Evolutionary conservation across 73 alveolate genomes (phyloP).

Genomic region (Uronychia setigera): DNA sequence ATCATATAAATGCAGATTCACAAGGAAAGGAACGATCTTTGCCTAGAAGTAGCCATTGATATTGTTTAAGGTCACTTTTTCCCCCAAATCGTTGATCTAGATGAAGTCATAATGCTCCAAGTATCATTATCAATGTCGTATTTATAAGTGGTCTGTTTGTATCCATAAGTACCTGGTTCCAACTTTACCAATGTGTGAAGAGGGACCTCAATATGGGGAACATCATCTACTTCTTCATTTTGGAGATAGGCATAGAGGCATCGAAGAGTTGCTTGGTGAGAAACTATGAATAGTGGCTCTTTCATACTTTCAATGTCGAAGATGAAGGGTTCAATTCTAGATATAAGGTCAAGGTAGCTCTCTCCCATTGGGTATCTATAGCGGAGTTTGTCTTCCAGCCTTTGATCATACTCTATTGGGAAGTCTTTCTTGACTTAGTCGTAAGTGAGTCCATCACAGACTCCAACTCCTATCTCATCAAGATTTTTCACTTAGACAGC

Average conservation of each 20-base stretch:
- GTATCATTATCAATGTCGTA: constrained; percentile 30
- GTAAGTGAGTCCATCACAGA: constrained; percentile 82
- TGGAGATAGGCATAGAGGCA: constrained; percentile 61
- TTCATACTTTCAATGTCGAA: constrained; percentile 39
- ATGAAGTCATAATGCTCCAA: constrained; percentile 45
- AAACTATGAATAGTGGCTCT: constrained; percentile 57
- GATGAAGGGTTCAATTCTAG: constrained; percentile 72
- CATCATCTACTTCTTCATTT: constrained; percentile 40
- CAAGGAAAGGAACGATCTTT: constrained; percentile 45
- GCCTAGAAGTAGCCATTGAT: constrained; percentile 32
- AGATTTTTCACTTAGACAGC: constrained; percentile 31
- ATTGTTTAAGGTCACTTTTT: constrained; percentile 25
- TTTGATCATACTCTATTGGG: constrained; percentile 68
- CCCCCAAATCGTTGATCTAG: constrained; percentile 48
- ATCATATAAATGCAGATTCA: constrained; percentile 63
- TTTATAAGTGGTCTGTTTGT: constrained; percentile 13
- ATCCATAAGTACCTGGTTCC: constrained; percentile 28
- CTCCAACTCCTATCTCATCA: constrained; percentile 80
- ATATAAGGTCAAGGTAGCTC: constrained; percentile 72
- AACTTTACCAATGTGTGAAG: constrained; percentile 50
- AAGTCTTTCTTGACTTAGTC: constrained; percentile 51
- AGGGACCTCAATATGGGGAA: constrained; percentile 58
- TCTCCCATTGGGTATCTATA: constrained; percentile 86
- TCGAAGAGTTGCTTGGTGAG: constrained; percentile 61
- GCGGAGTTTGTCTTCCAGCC: constrained; percentile 72